phyloP scores from a whole-genome alignment of 192 early-diverging fungal genomes.

The Backusella macrospora region DNA sequence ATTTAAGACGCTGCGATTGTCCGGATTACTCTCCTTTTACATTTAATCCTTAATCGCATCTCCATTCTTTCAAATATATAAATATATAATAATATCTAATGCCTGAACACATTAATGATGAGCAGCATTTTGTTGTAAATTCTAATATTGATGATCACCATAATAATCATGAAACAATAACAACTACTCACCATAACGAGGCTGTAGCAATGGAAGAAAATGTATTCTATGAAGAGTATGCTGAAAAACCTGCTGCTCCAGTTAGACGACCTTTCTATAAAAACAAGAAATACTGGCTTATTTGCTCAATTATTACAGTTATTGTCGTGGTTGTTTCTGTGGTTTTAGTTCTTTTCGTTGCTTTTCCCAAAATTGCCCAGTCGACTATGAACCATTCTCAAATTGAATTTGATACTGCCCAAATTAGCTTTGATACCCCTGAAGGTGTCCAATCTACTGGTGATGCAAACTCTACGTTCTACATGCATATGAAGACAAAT shows the following conservation, averaged over 20 bases:
- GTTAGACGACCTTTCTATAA: constrained; percentile 47
- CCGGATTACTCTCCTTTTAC: background rate
- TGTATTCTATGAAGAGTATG: constrained; percentile 41
- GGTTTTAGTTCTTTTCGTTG: constrained; percentile 52
- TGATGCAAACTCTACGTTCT: constrained; percentile 39
- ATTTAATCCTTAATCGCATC: constrained; percentile 9
- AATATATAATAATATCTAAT: background rate
- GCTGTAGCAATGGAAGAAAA: constrained; percentile 15
- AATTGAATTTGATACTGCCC: constrained; percentile 42
- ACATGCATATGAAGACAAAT: constrained; percentile 43
- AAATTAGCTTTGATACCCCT: constrained; percentile 45
- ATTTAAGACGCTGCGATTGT: background rate
- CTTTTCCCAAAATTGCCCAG: constrained; percentile 57
- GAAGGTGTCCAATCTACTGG: background rate
- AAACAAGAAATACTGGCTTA: constrained; percentile 56
- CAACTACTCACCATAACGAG: background rate
- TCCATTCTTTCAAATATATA: constrained; percentile 21
- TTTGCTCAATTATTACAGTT: constrained; percentile 52
- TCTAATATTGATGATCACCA: constrained; percentile 17
- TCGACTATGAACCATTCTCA: constrained; percentile 44
- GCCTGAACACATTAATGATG: constrained; percentile 24
- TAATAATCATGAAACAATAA: constrained; percentile 24
- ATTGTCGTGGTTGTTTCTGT: constrained; percentile 52
- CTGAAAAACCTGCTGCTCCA: constrained; percentile 44
- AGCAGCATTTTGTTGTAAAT: constrained; percentile 7